Base-by-base conservation (phyloP, 257 asterid genomes). In the Rehmannia glutinosa region DNA sequence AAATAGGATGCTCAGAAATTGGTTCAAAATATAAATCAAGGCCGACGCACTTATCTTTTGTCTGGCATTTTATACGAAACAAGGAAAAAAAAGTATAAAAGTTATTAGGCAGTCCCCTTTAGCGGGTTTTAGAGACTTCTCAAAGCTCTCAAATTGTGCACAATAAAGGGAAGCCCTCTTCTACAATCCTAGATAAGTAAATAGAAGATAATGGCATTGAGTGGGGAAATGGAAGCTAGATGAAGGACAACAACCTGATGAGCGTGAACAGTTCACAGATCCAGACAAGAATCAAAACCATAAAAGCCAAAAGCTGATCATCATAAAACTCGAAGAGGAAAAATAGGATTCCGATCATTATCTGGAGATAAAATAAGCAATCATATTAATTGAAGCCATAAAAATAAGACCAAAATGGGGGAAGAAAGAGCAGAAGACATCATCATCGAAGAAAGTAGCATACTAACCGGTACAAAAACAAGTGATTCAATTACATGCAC, bases 251-350 rank as follows among this genome's bases (percentile, higher is more conserved):
- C 67, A 59, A 93, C 99, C 97, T 94, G 96, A 94, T 87, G 66
- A 94, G 88, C 7, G 99, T 91, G 85, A 94, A 94, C 36, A 94
- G 87, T 75, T 94, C 99, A 66, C 97, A 94, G 70, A 94, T 87
- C 99, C 99, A 94, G 80, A 94, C 99, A 71, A 94, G 96, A 68
- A 91, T 90, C 66, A 91, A 80, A 73, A 94, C 99, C 99, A 94
- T 88, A 79, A 94, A 94, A 66, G 99, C 99, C 84, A 94, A 72
- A 52, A 94, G 81, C 84, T 94, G 99, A 64, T 94, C 99, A 74
- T 94, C 99, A 59, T 94, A 94, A 80, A 94, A 94, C 87, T 94
- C 99, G 57, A 94, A 94, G 78, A 94, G 87, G 81, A 94, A 94
- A 78, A 94, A 94, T 28, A 94, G 86, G 84, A 94, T 91, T 62